phyloP scores from a whole-genome alignment of 2,329 filamentous ascomycete genomes.

The Plectosphaerella cucumerina region DNA sequence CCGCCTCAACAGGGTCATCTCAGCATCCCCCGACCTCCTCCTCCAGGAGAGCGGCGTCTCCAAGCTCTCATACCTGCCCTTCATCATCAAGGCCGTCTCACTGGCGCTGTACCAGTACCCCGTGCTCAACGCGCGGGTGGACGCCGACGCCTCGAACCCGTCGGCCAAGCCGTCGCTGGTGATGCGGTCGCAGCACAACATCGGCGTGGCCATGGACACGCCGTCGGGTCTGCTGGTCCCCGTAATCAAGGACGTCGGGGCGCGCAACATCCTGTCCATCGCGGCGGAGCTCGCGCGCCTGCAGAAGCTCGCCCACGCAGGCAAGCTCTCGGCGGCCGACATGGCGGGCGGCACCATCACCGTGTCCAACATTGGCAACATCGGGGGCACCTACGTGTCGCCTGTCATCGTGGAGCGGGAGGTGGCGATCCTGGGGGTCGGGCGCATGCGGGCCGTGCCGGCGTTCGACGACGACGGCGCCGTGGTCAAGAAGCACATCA shows the following conservation, averaged over 20 bases:
- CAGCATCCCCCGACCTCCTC: slow-evolving; percentile 21
- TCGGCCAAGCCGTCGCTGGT: slow-evolving; percentile 67
- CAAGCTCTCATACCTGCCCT: slow-evolving; percentile 86
- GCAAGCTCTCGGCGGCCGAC: slow-evolving; percentile 71
- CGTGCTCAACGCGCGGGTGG: slow-evolving; percentile 81
- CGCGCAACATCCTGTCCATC: slow-evolving; percentile 72
- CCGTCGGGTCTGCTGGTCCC: slow-evolving; percentile 85
- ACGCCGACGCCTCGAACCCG: slow-evolving; percentile 38
- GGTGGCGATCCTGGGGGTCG: slow-evolving; percentile 87
- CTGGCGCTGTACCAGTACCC: slow-evolving; percentile 78
- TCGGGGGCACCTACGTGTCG: slow-evolving; percentile 87
- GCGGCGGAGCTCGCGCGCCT: slow-evolving; percentile 72
- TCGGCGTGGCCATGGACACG: slow-evolving; percentile 94
- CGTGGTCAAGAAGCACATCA: slow-evolving; percentile 72
- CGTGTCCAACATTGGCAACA: slow-evolving; percentile 92
- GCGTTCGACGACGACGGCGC: slow-evolving; percentile 62
- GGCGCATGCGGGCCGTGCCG: slow-evolving; percentile 74
- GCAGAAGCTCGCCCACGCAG: slow-evolving; percentile 66
- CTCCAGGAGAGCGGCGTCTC: slow-evolving; percentile 30
- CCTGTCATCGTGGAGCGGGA: slow-evolving; percentile 89
- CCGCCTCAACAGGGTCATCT: slow-evolving; percentile 66
- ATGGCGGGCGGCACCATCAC: slow-evolving; percentile 88
- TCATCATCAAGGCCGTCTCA: slow-evolving; percentile 94
- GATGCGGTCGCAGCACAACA: slow-evolving; percentile 83
- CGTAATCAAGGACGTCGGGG: slow-evolving; percentile 80